Conservation (phyloP, 78 protist species). For the Dictyostelium capitatum region DNA sequence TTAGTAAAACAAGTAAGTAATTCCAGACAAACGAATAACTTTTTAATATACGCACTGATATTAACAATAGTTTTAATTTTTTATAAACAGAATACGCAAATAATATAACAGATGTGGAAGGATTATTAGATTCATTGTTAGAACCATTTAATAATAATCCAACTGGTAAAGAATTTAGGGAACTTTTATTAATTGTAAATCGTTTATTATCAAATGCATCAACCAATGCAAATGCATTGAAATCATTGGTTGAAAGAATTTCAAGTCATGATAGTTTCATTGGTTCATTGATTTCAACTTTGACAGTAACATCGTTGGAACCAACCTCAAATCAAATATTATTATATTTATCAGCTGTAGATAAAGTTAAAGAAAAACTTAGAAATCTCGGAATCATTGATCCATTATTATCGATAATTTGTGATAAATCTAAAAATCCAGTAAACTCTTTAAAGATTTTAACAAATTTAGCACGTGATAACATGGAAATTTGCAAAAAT, state of each 20-base stretch:
- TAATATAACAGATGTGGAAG: conserved; percentile 27
- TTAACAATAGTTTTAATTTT: not conserved
- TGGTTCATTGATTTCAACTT: not conserved
- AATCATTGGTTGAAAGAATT: not conserved
- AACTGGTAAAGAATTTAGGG: conserved; percentile 8
- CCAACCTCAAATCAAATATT: not conserved
- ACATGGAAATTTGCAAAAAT: conserved; percentile 29
- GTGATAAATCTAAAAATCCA: conserved; percentile 43
- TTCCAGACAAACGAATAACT: not conserved
- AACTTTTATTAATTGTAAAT: not conserved
- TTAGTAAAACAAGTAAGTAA: conserved; percentile 53
- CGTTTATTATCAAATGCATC: not conserved
- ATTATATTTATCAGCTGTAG: not conserved
- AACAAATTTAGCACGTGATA: conserved; percentile 41
- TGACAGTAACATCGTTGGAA: not conserved
- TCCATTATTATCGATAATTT: conserved; percentile 55
- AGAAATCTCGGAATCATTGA: conserved; percentile 49
- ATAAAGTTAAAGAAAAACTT: conserved; percentile 32
- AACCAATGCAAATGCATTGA: not conserved
- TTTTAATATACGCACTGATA: too few species aligned
- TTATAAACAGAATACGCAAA: not conserved
- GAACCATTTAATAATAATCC: conserved; percentile 8
- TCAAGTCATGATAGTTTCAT: not conserved
- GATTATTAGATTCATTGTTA: conserved; percentile 19
- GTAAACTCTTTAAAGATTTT: conserved; percentile 25